These are phyloP conservation scores for Chrysoporthe deuterocubensis DNA, from an alignment of 2,329 filamentous ascomycete genomes.

Conservation along the genomic window DNA sequence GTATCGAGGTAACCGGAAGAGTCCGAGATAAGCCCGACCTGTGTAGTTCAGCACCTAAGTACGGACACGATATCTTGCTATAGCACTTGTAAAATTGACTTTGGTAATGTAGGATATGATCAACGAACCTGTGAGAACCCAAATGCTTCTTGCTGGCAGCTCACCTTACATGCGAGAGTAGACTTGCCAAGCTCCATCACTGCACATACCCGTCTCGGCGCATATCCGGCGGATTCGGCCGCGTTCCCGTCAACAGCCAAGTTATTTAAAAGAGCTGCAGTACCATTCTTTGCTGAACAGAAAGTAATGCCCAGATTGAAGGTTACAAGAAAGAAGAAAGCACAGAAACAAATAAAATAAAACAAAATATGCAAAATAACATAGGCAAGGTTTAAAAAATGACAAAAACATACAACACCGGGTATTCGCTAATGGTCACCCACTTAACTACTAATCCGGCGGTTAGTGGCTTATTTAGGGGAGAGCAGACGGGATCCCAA, in stretches of 20 bases:
- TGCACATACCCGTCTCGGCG: too few relatives aligned
- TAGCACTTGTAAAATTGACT: too few relatives aligned
- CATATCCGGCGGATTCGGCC: neutral
- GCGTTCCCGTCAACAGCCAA: neutral
- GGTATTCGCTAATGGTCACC: constrained; percentile 7
- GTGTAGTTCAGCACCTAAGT: neutral
- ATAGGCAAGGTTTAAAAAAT: too few relatives aligned
- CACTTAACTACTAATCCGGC: constrained; percentile 6
- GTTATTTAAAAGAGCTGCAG: neutral
- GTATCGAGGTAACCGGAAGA: too few relatives aligned
- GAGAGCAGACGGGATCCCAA: constrained; percentile 6
- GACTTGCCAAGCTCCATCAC: neutral
- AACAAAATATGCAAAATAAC: too few relatives aligned
- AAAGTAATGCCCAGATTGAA: too few relatives aligned
- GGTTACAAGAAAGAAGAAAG: neutral
- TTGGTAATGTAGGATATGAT: neutral
- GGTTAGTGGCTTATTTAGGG: constrained; percentile 6
- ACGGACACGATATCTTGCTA: neutral
- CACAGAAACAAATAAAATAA: neutral
- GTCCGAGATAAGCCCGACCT: too few relatives aligned
- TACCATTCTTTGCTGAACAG: neutral
- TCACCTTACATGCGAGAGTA: neutral
- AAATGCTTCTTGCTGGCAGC: neutral
- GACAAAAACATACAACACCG: neutral
- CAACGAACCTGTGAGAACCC: neutral